Evolutionary conservation across 345 rosid genomes (phyloP).

Genomic region (Aquilaria sinensis): DNA sequence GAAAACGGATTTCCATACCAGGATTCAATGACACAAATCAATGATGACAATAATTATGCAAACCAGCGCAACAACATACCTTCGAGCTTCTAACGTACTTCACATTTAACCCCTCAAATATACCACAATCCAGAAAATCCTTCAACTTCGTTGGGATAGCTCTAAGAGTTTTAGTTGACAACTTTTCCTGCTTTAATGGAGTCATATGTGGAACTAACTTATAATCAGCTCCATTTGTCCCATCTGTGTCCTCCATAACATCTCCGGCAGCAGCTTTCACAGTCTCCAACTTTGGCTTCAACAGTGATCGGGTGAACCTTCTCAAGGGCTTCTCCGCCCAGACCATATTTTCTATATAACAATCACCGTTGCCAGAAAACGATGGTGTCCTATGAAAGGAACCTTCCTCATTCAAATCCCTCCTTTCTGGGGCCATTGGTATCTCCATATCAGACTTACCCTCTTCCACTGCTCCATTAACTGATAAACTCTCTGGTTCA

Average conservation of each 20-base stretch:
- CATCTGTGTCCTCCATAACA: neutral
- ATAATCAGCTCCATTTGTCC: slow-evolving; percentile 14
- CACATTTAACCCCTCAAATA: slow-evolving; percentile 69
- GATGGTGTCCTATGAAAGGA: slow-evolving; percentile 11
- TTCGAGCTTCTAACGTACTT: slow-evolving; percentile 53
- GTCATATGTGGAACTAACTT: slow-evolving; percentile 6
- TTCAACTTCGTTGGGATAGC: slow-evolving; percentile 50
- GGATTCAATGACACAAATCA: neutral
- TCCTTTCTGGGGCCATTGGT: neutral
- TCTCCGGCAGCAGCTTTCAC: slow-evolving; percentile 6
- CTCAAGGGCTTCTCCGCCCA: slow-evolving; percentile 20
- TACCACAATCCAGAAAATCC: slow-evolving; percentile 65
- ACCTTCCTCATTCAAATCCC: slow-evolving; percentile 11
- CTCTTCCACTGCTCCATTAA: neutral
- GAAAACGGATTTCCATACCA: slow-evolving; percentile 5
- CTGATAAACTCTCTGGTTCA: neutral
- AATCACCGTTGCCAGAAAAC: slow-evolving; percentile 9
- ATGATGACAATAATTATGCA: too few species aligned
- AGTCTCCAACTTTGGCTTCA: slow-evolving; percentile 29
- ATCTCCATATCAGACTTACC: neutral
- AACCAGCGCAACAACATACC: slow-evolving; percentile 33
- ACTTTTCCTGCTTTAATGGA: slow-evolving; percentile 28
- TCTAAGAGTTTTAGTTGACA: slow-evolving; percentile 35
- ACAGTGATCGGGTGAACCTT: slow-evolving; percentile 53
- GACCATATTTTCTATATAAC: slow-evolving; percentile 17